Base-by-base conservation (phyloP, 108 stramenopile genomes). In the Conticribra weissflogii region DNA sequence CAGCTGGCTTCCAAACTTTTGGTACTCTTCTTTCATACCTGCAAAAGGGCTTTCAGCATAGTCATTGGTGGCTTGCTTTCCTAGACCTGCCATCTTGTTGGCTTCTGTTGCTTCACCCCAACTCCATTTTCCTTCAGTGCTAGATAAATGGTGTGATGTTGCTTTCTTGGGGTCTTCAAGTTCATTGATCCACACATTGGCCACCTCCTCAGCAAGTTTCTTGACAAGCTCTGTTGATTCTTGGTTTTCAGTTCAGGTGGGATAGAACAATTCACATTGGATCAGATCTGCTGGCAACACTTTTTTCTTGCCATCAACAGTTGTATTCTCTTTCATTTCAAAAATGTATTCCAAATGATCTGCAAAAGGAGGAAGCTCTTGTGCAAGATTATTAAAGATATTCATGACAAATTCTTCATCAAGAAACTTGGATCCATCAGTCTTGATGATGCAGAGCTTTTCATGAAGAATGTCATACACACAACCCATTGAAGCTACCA, bases 231-330 rank as follows among this genome's bases (percentile, higher is more conserved):
- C 56, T 16, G 27, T 45, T 1, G 54, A 55, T 25, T 29, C 8
- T 18, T 25, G 22, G 28, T 67, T 67, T 23, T 55, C 66, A 55
- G 19, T 9, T 15, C 66, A 9, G 7, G 32, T 12, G 32, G 54
- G 66, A 67, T 67, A 67, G 21, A 67, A 67, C 27, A 67, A 8
- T 22, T 67, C 66, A 3, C 54, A 52, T 31, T 58, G 41, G 29
- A 67, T 30, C 19, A 27, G 21, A 46, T 67, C 66, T 55, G 16
- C 31, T 14, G 53, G 66, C n/a, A 64, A 51, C 29, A 64, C 63
- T 64, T 64, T 64, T 64, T 64, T 64, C 3, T 27, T 32, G 5
- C 63, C 63, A 54, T 51, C 50, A 12, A 54, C 28, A 17, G 48
- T 23, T 2, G 4, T n/a, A n/a, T 46, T 64, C 32, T 51, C 16